Percentiles rank a stretch among this genome's conserved stretches.
Evolutionary conservation across 139 green algal genomes (phyloP).

Genomic region (Chlamydomonas sphaeroides): DNA sequence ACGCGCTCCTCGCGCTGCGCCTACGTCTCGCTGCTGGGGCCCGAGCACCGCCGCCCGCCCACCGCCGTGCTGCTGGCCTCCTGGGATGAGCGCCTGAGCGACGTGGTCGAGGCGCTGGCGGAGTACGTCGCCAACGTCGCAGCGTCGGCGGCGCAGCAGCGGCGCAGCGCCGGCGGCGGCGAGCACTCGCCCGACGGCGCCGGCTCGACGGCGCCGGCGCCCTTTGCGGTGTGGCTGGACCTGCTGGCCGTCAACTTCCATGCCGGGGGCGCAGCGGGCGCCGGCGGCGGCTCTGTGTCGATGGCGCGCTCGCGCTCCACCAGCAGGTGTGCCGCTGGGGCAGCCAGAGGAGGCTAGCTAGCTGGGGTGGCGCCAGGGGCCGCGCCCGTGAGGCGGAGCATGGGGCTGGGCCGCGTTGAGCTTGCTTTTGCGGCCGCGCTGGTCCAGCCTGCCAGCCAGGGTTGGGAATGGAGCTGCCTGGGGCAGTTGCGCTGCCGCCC

Average conservation of each 20-base stretch:
- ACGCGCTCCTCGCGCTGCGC: conserved; percentile 3
- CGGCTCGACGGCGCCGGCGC: not conserved
- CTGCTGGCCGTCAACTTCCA: conserved; percentile 1
- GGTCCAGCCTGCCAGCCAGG: no score
- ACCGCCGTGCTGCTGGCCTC: conserved; percentile 17
- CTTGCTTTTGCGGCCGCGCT: no score
- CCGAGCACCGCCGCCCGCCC: conserved; percentile 1
- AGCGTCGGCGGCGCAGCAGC: not conserved
- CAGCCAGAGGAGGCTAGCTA: no score
- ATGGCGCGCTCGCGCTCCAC: no score
- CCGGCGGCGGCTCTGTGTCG: no score
- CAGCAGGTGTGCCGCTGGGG: no score
- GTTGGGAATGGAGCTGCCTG: no score
- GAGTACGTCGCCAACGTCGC: not conserved
- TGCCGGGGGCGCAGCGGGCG: not conserved
- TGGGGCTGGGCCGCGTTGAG: no score
- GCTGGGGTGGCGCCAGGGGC: no score
- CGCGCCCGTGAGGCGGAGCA: no score
- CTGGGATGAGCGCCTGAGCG: conserved; percentile 17
- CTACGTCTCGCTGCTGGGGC: not conserved
- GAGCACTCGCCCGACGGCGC: not conserved
- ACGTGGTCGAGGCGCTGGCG: not conserved
- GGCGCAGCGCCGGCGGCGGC: not conserved
- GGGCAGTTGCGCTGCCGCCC: no score
- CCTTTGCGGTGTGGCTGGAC: conserved; percentile 4